Evolutionary conservation across 352 stramenopile species (phyloP), one percentile per base, ranked within the genome.

Genomic region (Elongisporangium anandrum): DNA sequence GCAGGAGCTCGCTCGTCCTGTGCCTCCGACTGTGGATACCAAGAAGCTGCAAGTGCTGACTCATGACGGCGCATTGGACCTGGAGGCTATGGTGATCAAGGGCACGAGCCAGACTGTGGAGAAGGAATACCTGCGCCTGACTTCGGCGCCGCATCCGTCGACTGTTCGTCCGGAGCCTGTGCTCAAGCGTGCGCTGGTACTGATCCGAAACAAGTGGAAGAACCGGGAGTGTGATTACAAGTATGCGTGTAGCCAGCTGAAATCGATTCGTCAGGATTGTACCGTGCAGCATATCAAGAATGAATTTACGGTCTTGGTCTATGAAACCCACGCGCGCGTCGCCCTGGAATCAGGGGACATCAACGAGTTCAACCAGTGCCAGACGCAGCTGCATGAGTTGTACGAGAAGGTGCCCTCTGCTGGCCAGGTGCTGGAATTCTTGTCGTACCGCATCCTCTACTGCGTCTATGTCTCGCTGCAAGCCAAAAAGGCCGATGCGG

Each of bases 91-190:
- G 86, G 81, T 87, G 22, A 96, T 98, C 58, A 96, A 95, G 73
- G 97, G 97, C 65, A 99, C 95, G 61, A 98, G 92, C 68, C 66
- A 88, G 64, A 92, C 73, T 6, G 74, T 99, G 57, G 97, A 99
- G 80, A 99, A 99, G 74, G 92, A 99, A 69, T 99, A 99, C 72
- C 80, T 99, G 53, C 92, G 97, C 52, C 84, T 99, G 57, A 99
- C 97, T 23, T 96, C 94, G 61, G 90, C 96, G 34, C 97, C 97
- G 13, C 87, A 97, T 63, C 88, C 96, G 23, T 96, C 94, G 60
- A 95, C 95, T 4, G 96, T 99, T n/a, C 88, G 97, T 19, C 96
- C 97, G 6, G 79, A 98, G 60, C 69, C 69, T 23, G 85, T 99
- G 60, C 70, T 99, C 39, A 72, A 92, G 61, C 72, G 92, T 50